Evolutionary conservation across 305 asterid genomes (phyloP), one percentile per base, ranked within the genome.

Genomic region (Galium porrigens): DNA sequence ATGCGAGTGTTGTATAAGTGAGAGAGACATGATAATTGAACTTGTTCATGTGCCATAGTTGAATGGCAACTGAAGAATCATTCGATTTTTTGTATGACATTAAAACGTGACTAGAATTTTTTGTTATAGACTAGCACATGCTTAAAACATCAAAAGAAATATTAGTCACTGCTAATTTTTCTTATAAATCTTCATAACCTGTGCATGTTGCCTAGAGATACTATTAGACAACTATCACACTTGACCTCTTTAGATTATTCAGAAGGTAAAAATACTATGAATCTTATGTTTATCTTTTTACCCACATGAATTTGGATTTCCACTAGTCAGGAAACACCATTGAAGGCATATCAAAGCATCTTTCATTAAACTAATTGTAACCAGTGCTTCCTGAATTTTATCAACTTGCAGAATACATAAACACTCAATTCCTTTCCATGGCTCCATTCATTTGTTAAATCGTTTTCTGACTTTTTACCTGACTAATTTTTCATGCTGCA

Each of bases 1-100:
- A 65, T 65, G 63, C 37, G 6, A 37, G 37, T 62, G 56, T 65
- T 36, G 39, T 27, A 6, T 6, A 7, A 34, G 52, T 33, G 52
- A 30, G 20, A 20, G 54, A 34, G 42, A 12, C 55, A 7, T 18
- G 41, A 1, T 48, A 5, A 0, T 11, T 42, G 22, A 27, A 1
- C 63, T 6, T 61, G 17, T 61, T 17, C 22, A 2, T 41, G 11
- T 37, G 55, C 34, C 18, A 20, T 17, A 22, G 52, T 25, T 42
- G 39, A 41, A 9, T 4, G 25, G 37, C 2, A 29, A 62, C 27
- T 41, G 48, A 42, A 62, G 55, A 25, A 2, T 27, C 9, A 12
- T 42, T 62, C 44, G 3, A 1, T 8, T 14, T 17, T 25, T 41
- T 41, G 4, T 7, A 3, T 25, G 54, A 42, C 14, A 42, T 15